Evolutionary conservation across 2,329 filamentous ascomycete genomes (phyloP).

Genomic region (Huntiella omanensis): DNA sequence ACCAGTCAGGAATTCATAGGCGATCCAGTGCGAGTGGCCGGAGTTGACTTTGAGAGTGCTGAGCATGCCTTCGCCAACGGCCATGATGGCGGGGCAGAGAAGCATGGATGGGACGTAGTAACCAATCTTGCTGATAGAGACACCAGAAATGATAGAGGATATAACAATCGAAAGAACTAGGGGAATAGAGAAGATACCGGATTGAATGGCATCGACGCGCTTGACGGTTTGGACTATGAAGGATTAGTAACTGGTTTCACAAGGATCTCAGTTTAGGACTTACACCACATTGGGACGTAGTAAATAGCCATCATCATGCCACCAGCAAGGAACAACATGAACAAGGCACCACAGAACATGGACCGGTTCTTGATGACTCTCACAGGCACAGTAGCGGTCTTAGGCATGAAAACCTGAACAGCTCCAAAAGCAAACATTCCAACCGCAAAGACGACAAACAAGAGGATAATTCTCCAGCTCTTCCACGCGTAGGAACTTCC

Average conservation of each 20-base stretch:
- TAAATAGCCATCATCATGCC: conserved; percentile 36
- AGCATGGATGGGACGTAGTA: conserved; percentile 43
- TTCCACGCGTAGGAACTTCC: conserved; percentile 34
- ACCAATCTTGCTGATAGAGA: conserved; percentile 31
- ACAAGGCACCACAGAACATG: conserved; percentile 28
- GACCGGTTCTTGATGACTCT: conserved; percentile 35
- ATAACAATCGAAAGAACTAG: conserved; percentile 36
- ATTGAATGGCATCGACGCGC: conserved; percentile 30
- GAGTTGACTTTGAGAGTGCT: conserved; percentile 33
- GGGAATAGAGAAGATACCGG: conserved; percentile 37
- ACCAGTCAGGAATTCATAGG: conserved; percentile 38
- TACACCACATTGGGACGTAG: conserved; percentile 36
- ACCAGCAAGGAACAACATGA: conserved; percentile 28
- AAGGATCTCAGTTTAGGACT: conserved; percentile 15
- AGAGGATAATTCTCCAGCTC: conserved; percentile 31
- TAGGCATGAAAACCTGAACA: conserved; percentile 33
- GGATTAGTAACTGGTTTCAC: not conserved
- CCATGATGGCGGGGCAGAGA: conserved; percentile 27
- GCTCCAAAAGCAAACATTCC: conserved; percentile 27
- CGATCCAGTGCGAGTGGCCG: conserved; percentile 35
- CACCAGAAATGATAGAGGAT: conserved; percentile 29
- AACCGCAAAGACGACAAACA: conserved; percentile 32
- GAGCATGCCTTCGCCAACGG: conserved; percentile 36
- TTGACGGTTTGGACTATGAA: conserved; percentile 35
- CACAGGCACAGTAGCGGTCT: conserved; percentile 37